These are phyloP conservation scores for Phytopythium vexans DNA, from an alignment of 352 stramenopile genomes.

Conservation along the genomic window DNA sequence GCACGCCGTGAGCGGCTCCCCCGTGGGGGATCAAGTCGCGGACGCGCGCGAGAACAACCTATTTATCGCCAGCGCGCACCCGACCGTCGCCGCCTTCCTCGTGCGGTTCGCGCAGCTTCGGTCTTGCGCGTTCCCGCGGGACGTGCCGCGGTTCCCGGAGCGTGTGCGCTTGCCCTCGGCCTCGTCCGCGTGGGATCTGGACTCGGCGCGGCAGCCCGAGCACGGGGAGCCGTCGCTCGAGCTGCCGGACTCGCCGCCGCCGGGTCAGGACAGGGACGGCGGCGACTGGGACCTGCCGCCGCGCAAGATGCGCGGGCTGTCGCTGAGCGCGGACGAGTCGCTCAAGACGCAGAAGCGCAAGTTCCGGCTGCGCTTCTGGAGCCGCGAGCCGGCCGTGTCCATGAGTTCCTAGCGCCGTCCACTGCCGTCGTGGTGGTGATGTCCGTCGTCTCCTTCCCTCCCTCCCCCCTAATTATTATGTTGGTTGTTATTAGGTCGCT, in stretches of 20 bases:
- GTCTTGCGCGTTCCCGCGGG: conserved; percentile 15
- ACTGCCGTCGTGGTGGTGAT: neutral
- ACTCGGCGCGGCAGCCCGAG: conserved; percentile 16
- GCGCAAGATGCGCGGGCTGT: conserved; percentile 58
- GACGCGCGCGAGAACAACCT: conserved; percentile 46
- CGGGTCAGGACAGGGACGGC: conserved; percentile 2
- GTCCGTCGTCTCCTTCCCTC: neutral
- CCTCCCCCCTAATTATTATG: conserved; percentile 5
- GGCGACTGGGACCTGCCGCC: conserved; percentile 30
- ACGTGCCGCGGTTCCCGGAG: conserved; percentile 17
- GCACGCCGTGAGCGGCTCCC: conserved; percentile 61
- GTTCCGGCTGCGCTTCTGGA: conserved; percentile 74
- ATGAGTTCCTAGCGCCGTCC: conserved; percentile 5
- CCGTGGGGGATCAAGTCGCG: conserved; percentile 42
- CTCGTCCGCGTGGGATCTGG: conserved; percentile 25
- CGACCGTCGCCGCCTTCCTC: conserved; percentile 60
- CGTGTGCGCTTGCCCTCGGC: conserved; percentile 12
- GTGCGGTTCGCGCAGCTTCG: conserved; percentile 57
- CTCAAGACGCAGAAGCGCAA: conserved; percentile 58
- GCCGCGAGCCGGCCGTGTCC: conserved; percentile 5
- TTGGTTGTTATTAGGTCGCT: no score
- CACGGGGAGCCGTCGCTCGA: conserved; percentile 22
- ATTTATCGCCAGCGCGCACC: conserved; percentile 65
- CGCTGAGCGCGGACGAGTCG: conserved; percentile 44
- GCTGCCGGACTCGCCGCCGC: conserved; percentile 15